These are phyloP conservation scores for Passalora sequoiae DNA, from an alignment of 2,329 filamentous ascomycete genomes.

Conservation along the genomic window DNA sequence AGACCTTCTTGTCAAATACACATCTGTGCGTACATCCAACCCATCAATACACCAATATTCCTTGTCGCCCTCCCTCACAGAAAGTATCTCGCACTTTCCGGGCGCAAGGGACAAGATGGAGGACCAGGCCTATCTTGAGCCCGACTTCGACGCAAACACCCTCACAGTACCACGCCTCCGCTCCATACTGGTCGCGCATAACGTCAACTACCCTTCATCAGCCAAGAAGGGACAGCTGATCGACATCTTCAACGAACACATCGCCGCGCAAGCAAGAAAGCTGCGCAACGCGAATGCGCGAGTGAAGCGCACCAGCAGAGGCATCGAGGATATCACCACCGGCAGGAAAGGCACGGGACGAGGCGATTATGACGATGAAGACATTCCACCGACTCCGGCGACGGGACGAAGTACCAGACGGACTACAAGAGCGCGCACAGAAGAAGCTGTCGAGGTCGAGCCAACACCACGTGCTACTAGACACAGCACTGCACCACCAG, in stretches of 20 bases:
- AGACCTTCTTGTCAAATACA: background rate
- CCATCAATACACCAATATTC: background rate
- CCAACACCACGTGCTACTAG: conserved; percentile 28
- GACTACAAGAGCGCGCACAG: conserved; percentile 30
- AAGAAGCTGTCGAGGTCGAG: conserved; percentile 37
- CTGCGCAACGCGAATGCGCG: conserved; percentile 69
- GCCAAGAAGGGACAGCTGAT: conserved; percentile 90
- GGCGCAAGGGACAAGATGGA: too few relatives aligned
- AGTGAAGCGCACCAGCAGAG: conserved; percentile 79
- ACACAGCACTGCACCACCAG: conserved; percentile 33
- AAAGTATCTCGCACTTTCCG: too few relatives aligned
- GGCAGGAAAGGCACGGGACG: conserved; percentile 51
- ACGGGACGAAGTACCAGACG: conserved; percentile 27
- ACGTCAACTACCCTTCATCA: conserved; percentile 75
- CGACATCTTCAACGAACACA: conserved; percentile 71
- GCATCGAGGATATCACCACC: conserved; percentile 65
- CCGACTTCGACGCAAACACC: conserved; percentile 75
- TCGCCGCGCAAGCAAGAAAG: conserved; percentile 72
- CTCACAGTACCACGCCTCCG: conserved; percentile 85
- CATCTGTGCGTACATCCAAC: conserved; percentile 1
- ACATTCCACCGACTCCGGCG: conserved; percentile 40
- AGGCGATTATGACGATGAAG: conserved; percentile 51
- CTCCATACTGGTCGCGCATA: conserved; percentile 85
- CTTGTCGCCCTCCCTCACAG: too few relatives aligned
- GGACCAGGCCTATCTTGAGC: conserved; percentile 77